Percentiles rank a stretch among this genome's conserved stretches.
phyloP scores from a whole-genome alignment of 2,329 filamentous ascomycete species.

The Microsporum audouinii region DNA sequence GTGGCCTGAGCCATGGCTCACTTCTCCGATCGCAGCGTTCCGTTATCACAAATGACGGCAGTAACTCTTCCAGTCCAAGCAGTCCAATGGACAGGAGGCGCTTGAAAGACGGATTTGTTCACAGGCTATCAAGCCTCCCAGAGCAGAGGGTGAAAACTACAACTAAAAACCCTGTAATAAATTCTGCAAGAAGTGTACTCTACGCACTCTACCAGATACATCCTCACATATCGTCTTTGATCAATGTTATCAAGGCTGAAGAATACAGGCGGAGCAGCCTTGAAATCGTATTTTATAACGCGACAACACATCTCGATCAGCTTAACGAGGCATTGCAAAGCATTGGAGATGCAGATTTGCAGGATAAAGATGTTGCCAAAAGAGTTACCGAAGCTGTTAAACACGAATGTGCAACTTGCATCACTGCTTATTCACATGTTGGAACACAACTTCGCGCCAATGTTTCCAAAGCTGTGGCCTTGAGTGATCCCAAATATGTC shows the following conservation, averaged over 20 bases:
- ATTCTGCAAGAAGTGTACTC: constrained; percentile 44
- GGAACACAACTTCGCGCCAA: constrained; percentile 39
- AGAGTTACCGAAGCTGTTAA: constrained; percentile 33
- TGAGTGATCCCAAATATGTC: constrained; percentile 46
- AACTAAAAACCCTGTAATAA: constrained; percentile 41
- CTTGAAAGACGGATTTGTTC: constrained; percentile 35
- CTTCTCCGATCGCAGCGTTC: constrained; percentile 33
- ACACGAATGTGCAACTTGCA: constrained; percentile 38
- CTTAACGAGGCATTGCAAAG: constrained; percentile 44
- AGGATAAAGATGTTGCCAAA: constrained; percentile 39
- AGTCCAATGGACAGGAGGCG: constrained; percentile 35
- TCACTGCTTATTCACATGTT: constrained; percentile 41
- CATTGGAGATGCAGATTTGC: constrained; percentile 38
- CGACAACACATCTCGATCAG: constrained; percentile 45
- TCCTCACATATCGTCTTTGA: constrained; percentile 36
- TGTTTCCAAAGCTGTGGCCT: constrained; percentile 41
- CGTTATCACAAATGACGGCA: constrained; percentile 22
- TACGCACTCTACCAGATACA: constrained; percentile 45
- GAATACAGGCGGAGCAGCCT: constrained; percentile 40
- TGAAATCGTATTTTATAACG: constrained; percentile 46
- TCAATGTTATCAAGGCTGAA: constrained; percentile 38
- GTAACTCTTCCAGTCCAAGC: constrained; percentile 35
- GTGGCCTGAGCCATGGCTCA: constrained; percentile 48
- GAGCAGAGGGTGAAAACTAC: constrained; percentile 42
- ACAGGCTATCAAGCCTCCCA: constrained; percentile 46